phyloP scores from a whole-genome alignment of 2,329 filamentous ascomycete genomes.

The Ophiostoma quercus region DNA sequence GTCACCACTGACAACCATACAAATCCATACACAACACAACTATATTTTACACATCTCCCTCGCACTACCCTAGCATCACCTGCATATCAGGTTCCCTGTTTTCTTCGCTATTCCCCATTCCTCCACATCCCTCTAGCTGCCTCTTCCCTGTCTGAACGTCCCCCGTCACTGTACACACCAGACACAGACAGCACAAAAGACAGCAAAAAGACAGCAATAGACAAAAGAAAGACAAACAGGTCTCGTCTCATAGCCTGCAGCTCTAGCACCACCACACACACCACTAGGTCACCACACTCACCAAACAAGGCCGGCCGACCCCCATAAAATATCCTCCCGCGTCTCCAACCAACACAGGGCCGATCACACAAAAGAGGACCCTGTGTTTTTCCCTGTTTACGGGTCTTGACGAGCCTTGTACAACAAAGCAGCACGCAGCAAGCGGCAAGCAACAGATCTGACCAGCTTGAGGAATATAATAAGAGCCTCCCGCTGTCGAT shows the following conservation, averaged over 20 bases:
- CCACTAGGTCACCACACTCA: background rate
- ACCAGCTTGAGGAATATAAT: conserved; percentile 1
- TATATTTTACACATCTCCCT: background rate
- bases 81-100: conserved; percentile 7
- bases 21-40: background rate
- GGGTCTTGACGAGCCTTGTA: conserved; percentile 11
- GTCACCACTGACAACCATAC: background rate
- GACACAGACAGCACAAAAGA: no score
- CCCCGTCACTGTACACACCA: no score
- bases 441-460: background rate
- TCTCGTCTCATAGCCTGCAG: background rate
- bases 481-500: background rate
- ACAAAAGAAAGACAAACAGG: conserved; percentile 1
- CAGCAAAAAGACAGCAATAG: background rate
- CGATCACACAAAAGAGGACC: conserved; percentile 15
- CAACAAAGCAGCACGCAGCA: background rate
- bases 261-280: background rate
- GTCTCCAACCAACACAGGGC: background rate
- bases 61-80: conserved; percentile 4
- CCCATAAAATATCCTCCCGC: conserved; percentile 3
- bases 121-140: background rate
- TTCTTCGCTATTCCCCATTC: background rate
- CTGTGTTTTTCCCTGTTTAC: conserved; percentile 10
- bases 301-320: background rate
- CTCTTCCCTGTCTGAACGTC: background rate